Percentiles rank a stretch among this genome's conserved stretches.
Evolutionary conservation across 495 filamentous ascomycete species (phyloP).

Genomic region (Xylaria acuta): DNA sequence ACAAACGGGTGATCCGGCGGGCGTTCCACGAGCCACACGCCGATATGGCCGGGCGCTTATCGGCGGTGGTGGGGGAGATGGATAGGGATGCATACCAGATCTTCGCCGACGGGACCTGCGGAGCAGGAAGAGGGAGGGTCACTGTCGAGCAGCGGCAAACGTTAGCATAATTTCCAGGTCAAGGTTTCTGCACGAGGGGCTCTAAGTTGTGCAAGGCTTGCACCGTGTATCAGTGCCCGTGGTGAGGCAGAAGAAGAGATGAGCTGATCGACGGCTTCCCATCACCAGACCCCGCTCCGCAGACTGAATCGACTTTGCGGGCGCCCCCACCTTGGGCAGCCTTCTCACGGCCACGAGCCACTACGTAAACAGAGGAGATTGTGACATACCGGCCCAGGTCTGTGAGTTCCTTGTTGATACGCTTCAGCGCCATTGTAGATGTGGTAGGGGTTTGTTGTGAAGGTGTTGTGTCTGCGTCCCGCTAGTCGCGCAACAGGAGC

Average conservation of each 20-base stretch:
- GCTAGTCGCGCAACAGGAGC: constrained; percentile 25
- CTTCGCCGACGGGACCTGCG: constrained; percentile 93
- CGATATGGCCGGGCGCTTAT: constrained; percentile 30
- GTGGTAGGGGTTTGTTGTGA: constrained; percentile 30
- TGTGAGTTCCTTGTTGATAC: constrained; percentile 99
- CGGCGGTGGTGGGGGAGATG: constrained; percentile 25
- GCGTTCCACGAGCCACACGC: not conserved
- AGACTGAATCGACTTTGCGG: constrained; percentile 26
- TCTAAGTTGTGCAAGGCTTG: not conserved
- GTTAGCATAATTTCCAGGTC: constrained; percentile 47
- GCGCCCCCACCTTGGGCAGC: constrained; percentile 45
- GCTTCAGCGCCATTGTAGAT: constrained; percentile 91
- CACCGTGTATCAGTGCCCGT: not conserved
- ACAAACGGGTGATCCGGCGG: not conserved
- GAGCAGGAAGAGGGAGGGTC: constrained; percentile 99
- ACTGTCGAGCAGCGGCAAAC: constrained; percentile 54
- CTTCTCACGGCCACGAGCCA: constrained; percentile 14
- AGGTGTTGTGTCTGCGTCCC: constrained; percentile 1
- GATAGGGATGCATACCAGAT: constrained; percentile 76
- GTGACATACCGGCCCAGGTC: constrained; percentile 92
- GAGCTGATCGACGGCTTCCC: constrained; percentile 14
- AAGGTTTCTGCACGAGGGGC: not conserved
- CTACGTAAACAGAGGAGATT: not conserved
- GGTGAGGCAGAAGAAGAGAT: not conserved
- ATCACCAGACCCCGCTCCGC: constrained; percentile 42